Percentiles rank a stretch among this genome's conserved stretches.
Evolutionary conservation across 2,329 filamentous ascomycete species (phyloP).

Genomic region (Trichophyton benhamiae): DNA sequence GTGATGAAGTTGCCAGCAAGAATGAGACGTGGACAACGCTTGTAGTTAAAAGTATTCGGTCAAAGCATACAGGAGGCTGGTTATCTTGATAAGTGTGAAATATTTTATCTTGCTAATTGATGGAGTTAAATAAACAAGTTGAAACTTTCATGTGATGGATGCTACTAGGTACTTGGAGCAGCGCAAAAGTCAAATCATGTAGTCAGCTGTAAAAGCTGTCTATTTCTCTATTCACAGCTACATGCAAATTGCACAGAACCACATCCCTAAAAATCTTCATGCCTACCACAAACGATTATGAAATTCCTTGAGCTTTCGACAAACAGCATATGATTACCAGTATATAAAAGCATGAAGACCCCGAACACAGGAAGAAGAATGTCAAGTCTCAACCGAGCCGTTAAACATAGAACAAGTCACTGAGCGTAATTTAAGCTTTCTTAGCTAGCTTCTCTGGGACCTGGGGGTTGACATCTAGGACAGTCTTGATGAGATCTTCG

Average conservation of each 20-base stretch:
- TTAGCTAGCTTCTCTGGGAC: slow-evolving; percentile 38
- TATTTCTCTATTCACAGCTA: neutral
- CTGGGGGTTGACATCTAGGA: slow-evolving; percentile 69
- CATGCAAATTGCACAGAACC: neutral
- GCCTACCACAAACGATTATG: neutral
- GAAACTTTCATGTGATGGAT: neutral
- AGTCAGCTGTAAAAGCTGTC: neutral
- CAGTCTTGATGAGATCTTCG: slow-evolving; percentile 69
- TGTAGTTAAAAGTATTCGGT: too few relatives aligned
- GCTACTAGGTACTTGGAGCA: neutral
- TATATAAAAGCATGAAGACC: neutral
- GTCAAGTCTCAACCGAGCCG: neutral
- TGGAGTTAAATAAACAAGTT: too few relatives aligned
- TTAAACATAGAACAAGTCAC: neutral
- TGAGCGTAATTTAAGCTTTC: neutral
- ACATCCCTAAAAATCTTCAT: neutral
- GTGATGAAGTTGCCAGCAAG: neutral
- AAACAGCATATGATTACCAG: neutral
- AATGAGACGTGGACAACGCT: neutral
- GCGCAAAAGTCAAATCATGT: neutral
- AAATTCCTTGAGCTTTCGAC: neutral
- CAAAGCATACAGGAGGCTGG: neutral
- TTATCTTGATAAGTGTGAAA: neutral
- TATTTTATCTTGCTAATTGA: neutral
- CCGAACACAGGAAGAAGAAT: neutral